Evolutionary conservation across 192 early-diverging fungal species (phyloP).

Genomic region (Coemansia aciculifera): DNA sequence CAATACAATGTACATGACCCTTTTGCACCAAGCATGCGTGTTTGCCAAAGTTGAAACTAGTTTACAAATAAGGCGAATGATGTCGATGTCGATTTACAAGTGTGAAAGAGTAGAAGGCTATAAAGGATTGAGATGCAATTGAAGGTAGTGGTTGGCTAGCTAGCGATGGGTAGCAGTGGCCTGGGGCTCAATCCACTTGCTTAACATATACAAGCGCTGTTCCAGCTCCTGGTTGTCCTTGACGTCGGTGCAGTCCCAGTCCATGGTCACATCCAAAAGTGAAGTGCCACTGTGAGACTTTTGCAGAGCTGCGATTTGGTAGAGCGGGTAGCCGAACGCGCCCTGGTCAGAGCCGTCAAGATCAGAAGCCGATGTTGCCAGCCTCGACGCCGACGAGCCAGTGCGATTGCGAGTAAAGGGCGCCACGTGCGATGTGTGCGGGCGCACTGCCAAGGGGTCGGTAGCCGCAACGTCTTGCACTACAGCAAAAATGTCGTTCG

Average conservation of each 20-base stretch:
- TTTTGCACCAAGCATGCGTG: neutral
- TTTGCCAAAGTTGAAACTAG: neutral
- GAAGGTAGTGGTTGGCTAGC: neutral
- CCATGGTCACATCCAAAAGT: constrained; percentile 44
- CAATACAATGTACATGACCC: neutral
- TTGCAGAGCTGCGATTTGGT: constrained; percentile 48
- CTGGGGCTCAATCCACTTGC: constrained; percentile 53
- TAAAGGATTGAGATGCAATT: neutral
- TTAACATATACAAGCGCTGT: constrained; percentile 52
- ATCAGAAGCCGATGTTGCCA: neutral
- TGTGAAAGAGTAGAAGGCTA: neutral
- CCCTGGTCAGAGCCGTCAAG: constrained; percentile 14
- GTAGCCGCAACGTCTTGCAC: constrained; percentile 41
- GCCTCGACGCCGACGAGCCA: constrained; percentile 41
- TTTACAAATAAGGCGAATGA: neutral
- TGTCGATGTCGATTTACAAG: constrained; percentile 12
- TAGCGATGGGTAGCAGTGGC: constrained; percentile 11
- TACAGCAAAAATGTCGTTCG: constrained; percentile 48
- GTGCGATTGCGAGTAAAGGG: constrained; percentile 39
- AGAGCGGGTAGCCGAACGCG: constrained; percentile 50
- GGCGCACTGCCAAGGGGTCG: constrained; percentile 22
- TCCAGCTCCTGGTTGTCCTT: constrained; percentile 57
- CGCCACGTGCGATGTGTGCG: constrained; percentile 24
- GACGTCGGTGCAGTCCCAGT: constrained; percentile 48
- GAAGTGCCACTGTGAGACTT: constrained; percentile 23